Base-by-base conservation (phyloP, 495 filamentous ascomycete species). In the Talaromyces nanjingensis region DNA sequence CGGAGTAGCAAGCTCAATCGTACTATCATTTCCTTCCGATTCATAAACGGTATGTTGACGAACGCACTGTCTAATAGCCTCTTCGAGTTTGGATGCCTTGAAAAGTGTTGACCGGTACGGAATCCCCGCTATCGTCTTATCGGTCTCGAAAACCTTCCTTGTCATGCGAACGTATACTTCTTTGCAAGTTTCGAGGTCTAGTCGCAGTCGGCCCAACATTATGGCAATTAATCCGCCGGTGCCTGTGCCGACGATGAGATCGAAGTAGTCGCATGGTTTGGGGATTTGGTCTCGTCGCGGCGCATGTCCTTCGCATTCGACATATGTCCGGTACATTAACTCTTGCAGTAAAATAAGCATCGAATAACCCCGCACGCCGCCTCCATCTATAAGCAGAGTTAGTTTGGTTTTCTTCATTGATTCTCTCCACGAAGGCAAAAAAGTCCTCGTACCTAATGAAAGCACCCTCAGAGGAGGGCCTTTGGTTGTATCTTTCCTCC, bases 261-360 rank as follows among this genome's bases (percentile, higher is more conserved):
- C 94, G 77, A 98, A 98, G 74, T 98, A 91, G 65, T 98, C 96
- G 86, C 92, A 96, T 65, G 94, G 94, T 69, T 96, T 97, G 27
- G 96, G 94, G 24, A 98, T 93, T 68, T 97, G 86, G 67, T 91
- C 85, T 70, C 90, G 86, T 61, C 86, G 86, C 59, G 93, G 92
- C 16, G 92, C 90, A 66, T 87, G 84, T 29, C 91, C 91, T 76
- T 96, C 88, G 64, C 73, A 78, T 77, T 94, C 90, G 72, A 94
- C 90, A 71, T 92, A 96, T 6, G 89, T 91, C 39, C 89, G 84
- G 76, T 96, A 89, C 94, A 98, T 98, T 52, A 98, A 82, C 78
- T 97, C 92, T 80, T 96, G 91, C 61, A 98, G 86, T 63, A 98
- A 88, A 65, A 96, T 90, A 71, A 96, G 87, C 84, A 97, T 96